phyloP scores from a whole-genome alignment of 2,329 filamentous ascomycete species.

The Sordariomycetes sp. region DNA sequence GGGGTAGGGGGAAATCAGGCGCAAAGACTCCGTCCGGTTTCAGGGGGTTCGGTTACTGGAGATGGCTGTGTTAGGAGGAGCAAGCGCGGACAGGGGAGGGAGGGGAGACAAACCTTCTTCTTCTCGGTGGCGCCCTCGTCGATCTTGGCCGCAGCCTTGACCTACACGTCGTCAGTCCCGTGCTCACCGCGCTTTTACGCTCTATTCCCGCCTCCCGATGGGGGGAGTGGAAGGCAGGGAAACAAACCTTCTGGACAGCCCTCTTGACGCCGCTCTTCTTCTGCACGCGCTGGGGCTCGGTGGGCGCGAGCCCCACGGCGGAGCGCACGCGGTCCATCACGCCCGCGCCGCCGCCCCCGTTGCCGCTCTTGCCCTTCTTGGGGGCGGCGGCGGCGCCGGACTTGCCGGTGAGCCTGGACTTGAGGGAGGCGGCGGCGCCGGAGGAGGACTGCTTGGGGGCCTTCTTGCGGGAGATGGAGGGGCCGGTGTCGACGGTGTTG shows the following conservation, averaged over 20 bases:
- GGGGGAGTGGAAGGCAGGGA: too few species aligned
- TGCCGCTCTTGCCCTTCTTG: neutral
- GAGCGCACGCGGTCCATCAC: neutral
- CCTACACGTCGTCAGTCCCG: neutral
- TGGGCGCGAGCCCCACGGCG: neutral
- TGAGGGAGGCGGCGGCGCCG: neutral
- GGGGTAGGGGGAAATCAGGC: neutral
- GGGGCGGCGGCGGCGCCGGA: neutral
- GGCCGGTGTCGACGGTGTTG: slow-evolving; percentile 33
- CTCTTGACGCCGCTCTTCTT: neutral
- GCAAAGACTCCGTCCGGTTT: neutral
- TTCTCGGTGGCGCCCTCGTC: neutral
- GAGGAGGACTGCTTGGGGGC: neutral
- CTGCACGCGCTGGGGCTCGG: neutral
- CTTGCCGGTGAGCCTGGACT: neutral
- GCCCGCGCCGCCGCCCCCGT: neutral
- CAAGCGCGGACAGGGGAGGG: neutral
- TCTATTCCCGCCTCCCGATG: neutral
- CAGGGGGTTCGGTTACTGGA: neutral
- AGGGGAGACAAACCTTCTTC: neutral
- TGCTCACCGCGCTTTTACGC: neutral
- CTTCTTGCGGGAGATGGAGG: slow-evolving; percentile 10
- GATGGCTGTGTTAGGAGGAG: neutral
- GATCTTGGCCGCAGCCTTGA: neutral
- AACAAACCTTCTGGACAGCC: slow-evolving; percentile 3